Base-by-base conservation (phyloP, 345 rosid genomes). In the Carallia brachiata region DNA sequence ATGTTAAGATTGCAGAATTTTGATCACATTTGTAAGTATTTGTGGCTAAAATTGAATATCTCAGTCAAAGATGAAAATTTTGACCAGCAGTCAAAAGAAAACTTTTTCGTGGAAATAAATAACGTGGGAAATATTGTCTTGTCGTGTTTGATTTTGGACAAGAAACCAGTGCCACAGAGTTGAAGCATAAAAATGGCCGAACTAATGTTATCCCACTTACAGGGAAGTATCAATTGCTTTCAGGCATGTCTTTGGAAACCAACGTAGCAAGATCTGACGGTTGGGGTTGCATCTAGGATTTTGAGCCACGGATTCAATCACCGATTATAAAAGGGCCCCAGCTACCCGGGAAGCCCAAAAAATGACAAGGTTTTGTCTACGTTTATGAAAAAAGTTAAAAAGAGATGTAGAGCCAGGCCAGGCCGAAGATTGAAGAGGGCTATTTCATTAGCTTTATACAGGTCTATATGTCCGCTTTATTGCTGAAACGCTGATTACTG, bases 381-480 rank as follows among this genome's bases (percentile, higher is more conserved):
- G 28, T 23, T 19, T 19, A 7, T 19, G 28, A 54, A 54, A 54
- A 54, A 54, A 54, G 2, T 19, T 44, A 2, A 2, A 10, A 44
- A 12, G 48, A 44, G 34, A 32, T 32, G 4, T 32, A 32, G 2
- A 32, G 34, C 23, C 23, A 23, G 48, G 48, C 16, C 48, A 10
- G 16, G 16, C 48, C 16, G 9, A 37, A 44, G 48, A 44, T 12
- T 12, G 48, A 44, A 44, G 50, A 13, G 4, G 50, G 50, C 50
- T 44, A 44, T 44, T 44, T 44, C 2, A 12, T 13, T 78, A 73
- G 85, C 85, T 70, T 81, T 81, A 63, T 73, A 48, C 78, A 63
- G 58, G 40, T 53, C 58, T 44, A 2, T 52, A 23, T 32, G 4
- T 66, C 66, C 72, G 10, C 44, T 52, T 32, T 27, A 58, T 62